These are phyloP conservation scores for Trichosanthes truncata DNA, from an alignment of 306 rosid species.

Conservation along the genomic window DNA sequence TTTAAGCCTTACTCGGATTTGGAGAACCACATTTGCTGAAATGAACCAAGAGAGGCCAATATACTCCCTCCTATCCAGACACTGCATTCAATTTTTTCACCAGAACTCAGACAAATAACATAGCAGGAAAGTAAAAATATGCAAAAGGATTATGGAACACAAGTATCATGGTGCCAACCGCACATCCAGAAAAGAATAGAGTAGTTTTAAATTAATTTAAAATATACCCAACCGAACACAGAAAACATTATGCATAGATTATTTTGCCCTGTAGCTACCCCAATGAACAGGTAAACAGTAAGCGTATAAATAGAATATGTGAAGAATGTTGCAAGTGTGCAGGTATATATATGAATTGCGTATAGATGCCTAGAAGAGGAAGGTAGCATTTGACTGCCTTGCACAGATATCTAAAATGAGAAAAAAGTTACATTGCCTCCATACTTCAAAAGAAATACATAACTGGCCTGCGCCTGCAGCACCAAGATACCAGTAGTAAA, in stretches of 20 bases:
- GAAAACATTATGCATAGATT: not conserved
- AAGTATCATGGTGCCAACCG: not conserved
- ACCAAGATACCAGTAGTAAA: not conserved
- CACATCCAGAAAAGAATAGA: not conserved
- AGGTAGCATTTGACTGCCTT: not conserved
- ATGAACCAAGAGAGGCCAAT: slow-evolving; percentile 98
- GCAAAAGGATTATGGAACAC: not conserved
- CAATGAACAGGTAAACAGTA: not conserved
- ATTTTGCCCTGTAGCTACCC: not conserved
- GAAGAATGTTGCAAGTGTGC: not conserved
- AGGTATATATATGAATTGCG: not conserved
- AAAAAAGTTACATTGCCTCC: not conserved
- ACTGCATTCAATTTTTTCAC: slow-evolving; percentile 20
- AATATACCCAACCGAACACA: not conserved
- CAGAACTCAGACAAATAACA: not conserved
- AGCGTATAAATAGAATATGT: not conserved
- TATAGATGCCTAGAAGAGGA: not conserved
- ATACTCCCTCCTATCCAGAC: slow-evolving; percentile 99
- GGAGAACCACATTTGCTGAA: slow-evolving; percentile 88
- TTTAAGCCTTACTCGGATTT: slow-evolving; percentile 67
- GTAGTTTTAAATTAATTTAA: not conserved
- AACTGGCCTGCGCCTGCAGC: not conserved
- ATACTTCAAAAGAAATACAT: not conserved
- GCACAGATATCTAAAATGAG: not conserved
- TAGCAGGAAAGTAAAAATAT: not conserved